Evolutionary conservation across 139 green algal genomes (phyloP).

Genomic region (Picochlorum costavermella): DNA sequence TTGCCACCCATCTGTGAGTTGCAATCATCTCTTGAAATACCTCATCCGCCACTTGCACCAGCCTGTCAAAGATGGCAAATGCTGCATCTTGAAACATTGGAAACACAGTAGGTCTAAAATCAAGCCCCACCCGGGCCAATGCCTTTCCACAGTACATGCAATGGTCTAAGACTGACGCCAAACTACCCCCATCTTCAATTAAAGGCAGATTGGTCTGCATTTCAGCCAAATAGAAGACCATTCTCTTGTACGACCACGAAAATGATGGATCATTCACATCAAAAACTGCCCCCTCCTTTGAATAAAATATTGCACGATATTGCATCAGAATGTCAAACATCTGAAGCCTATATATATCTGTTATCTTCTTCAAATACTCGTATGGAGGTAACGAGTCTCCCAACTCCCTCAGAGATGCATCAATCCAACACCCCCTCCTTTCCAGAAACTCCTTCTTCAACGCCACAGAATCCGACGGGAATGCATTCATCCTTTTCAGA

Average conservation of each 20-base stretch:
- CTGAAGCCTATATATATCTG: conserved; percentile 90
- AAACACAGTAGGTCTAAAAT: conserved; percentile 80
- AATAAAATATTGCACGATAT: conserved; percentile 87
- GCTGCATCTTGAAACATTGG: conserved; percentile 77
- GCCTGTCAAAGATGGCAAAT: conserved; percentile 47
- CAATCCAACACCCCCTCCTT: conserved; percentile 63
- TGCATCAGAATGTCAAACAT: conserved; percentile 99
- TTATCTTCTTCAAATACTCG: conserved; percentile 85
- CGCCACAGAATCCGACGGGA: conserved; percentile 43
- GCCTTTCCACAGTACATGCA: conserved; percentile 90
- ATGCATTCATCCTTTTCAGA: conserved; percentile 77
- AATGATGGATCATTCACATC: conserved; percentile 54
- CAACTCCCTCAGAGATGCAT: conserved; percentile 64
- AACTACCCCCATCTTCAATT: conserved; percentile 54
- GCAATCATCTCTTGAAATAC: conserved; percentile 68
- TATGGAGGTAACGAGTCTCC: conserved; percentile 55
- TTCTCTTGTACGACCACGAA: conserved; percentile 71
- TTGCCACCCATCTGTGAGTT: conserved; percentile 76
- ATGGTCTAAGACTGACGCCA: conserved; percentile 88
- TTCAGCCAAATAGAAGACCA: conserved; percentile 46
- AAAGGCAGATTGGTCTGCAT: conserved; percentile 50
- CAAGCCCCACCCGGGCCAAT: conserved; percentile 84
- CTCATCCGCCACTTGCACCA: conserved; percentile 43
- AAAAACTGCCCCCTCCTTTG: neutral
- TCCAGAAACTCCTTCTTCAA: conserved; percentile 79